Evolutionary conservation across 1,139 yeast genomes (phyloP), one percentile per base, ranked within the genome.

Genomic region (Geotrichum aggregatum): DNA sequence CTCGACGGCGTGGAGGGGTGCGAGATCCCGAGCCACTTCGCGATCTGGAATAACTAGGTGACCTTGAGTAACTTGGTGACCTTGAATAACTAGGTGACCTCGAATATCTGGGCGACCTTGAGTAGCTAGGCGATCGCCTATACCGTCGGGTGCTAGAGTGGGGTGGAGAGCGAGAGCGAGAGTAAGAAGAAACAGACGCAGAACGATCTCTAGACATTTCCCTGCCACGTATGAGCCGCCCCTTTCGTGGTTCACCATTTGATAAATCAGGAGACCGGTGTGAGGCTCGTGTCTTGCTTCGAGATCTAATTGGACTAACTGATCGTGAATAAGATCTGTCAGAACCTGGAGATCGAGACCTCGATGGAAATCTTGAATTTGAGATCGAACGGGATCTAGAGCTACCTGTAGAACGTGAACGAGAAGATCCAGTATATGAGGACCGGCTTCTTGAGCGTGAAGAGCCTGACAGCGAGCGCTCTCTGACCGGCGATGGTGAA

Each of bases 401-500:
- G 21, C n/a, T 13, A 10, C 19, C 16, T 11, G 22, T 16, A 6
- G 40, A 36, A 5, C 35, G n/a, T 2, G 65, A 60, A 33, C 61
- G 54, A 1, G 62, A 57, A 10, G 59, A 56, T 11, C 49, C 28
- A 2, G 60, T 54, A 16, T 35, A 38, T 3, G 59, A 55, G 11
- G 54, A 13, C 13, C 56, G 52, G 4, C 24, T 14, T n/a, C 46
- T 31, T 3, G 54, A 33, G 14, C 45, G 41, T 2, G 42, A 21
- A 14, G 19, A 35, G 22, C 35, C 49, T n/a, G 39, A 39, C 16
- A 34, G 21, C 1, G 52, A 43, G 11, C 30, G 33, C 3, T 34
- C 44, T n/a, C 43, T 67, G 5, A 56, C 55, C 14, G 49, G 52
- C 13, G 51, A 45, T n/a, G 50, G 50, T 14, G 53, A 52, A 13